phyloP scores from a whole-genome alignment of 108 stramenopile genomes.

The Nitzschia sp. region DNA sequence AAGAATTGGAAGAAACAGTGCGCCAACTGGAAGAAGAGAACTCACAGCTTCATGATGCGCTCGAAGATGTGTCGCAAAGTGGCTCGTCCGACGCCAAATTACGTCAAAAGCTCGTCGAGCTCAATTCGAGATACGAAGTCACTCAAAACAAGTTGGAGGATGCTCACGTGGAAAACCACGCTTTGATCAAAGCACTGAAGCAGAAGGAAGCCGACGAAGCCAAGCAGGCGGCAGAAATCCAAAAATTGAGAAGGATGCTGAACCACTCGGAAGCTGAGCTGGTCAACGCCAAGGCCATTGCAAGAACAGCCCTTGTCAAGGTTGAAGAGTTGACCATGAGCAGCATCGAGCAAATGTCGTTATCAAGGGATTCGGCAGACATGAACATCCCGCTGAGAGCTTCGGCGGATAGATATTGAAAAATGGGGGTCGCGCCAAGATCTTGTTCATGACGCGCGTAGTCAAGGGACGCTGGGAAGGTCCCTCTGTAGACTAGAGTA shows the following conservation, averaged over 20 bases:
- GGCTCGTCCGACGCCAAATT: conserved; percentile 20
- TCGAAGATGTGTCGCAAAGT: conserved; percentile 43
- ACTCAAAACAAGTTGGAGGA: conserved; percentile 46
- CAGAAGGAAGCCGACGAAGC: conserved; percentile 40
- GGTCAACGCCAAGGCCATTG: conserved; percentile 58
- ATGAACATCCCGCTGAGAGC: conserved; percentile 10
- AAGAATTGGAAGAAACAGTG: conserved; percentile 44
- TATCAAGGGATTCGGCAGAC: background rate
- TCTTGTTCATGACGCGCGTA: no score
- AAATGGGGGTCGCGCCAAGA: no score
- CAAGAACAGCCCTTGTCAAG: conserved; percentile 42
- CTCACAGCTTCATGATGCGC: conserved; percentile 49
- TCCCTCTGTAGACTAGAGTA: no score
- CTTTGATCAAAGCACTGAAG: conserved; percentile 39
- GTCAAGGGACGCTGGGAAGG: no score
- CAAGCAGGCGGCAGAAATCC: conserved; percentile 21
- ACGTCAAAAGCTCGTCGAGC: conserved; percentile 45
- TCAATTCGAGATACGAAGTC: conserved; percentile 54
- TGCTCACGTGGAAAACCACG: conserved; percentile 48
- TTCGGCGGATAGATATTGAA: background rate
- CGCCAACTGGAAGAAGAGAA: conserved; percentile 50
- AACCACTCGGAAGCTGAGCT: conserved; percentile 50
- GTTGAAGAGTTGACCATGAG: conserved; percentile 45
- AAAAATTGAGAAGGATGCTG: conserved; percentile 15
- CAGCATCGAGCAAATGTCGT: conserved; percentile 25